phyloP scores from a whole-genome alignment of 2,329 filamentous ascomycete species.

The Ceratocystis eucalypticola region DNA sequence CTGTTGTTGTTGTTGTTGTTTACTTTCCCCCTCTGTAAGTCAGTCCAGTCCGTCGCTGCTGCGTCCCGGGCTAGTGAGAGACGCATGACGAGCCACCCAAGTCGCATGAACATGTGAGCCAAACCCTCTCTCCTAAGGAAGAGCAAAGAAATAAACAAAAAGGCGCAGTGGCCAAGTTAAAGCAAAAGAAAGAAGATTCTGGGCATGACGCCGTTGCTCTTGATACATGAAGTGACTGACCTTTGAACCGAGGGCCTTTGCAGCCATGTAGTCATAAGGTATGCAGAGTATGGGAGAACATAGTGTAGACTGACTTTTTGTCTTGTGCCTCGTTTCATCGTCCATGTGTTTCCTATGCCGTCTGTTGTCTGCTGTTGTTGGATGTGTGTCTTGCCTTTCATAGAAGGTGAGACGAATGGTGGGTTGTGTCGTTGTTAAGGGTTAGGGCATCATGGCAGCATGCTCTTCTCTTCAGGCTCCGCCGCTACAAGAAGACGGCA shows the following conservation, averaged over 20 bases:
- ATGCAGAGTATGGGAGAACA: too few species aligned
- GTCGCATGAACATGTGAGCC: slow-evolving; percentile 2
- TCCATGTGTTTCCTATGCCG: neutral
- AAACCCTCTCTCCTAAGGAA: neutral
- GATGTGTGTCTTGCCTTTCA: neutral
- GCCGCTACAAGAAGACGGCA: neutral
- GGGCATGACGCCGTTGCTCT: neutral
- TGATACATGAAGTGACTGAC: neutral
- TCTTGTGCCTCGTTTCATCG: slow-evolving; percentile 3
- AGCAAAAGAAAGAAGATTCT: neutral
- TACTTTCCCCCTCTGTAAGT: neutral
- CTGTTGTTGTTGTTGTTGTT: neutral
- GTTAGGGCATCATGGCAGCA: neutral
- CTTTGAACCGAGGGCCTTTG: neutral
- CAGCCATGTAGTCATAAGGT: neutral
- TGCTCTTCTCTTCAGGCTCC: neutral
- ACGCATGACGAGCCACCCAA: neutral
- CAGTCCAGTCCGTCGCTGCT: neutral
- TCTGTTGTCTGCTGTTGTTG: neutral
- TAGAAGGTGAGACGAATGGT: neutral
- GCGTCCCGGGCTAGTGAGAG: neutral
- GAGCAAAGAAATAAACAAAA: neutral
- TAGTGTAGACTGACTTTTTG: too few species aligned
- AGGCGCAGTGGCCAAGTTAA: neutral
- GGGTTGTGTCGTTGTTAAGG: neutral